Base-by-base conservation (phyloP, 164 flowering plant genomes). In the Tinospora cordifolia region DNA sequence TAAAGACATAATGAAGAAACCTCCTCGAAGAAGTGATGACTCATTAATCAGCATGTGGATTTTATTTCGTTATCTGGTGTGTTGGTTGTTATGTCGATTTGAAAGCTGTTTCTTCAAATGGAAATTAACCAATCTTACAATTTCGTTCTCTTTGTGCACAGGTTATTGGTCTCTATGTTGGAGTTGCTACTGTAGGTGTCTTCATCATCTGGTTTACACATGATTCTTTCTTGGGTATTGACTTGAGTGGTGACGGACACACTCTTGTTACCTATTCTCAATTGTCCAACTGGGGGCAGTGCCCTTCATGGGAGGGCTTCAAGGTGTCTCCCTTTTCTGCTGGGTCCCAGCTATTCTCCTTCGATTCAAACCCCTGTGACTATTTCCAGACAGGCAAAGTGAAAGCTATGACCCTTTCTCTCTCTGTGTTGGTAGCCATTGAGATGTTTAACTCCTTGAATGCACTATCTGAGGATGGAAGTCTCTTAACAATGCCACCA, bases 371-470 rank as follows among this genome's bases (percentile, higher is more conserved):
- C 70, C 97, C 97, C 9, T 91, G 97, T 60, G 92, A 89, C 47
- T 91, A 91, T 64, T 91, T 91, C 86, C 86, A 78, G 46, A 63
- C 79, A 0, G 97, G 97, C 34, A 91, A 91, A 76, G 86, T 90
- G 66, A 90, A 90, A 71, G 97, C 93, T 3, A 85, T 78, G 72
- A 90, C 97, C 2, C 90, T 91, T 67, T 91, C 97, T 24, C 91
- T 91, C 64, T 86, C 97, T 2, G 92, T 90, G 10, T 76, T 90
- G 83, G 97, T 90, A 14, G 90, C 93, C 38, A 90, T 89, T 25
- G 97, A 90, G 82, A 90, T 90, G 96, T 90, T 90, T 82, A 90
- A 90, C 76, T 88, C 96, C 7, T 83, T 90, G 6, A 90, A 90
- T 65, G 97, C 97, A 38, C 81, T 90, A 7, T 90, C 93, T 0